Percentiles rank a stretch among this genome's conserved stretches.
These are phyloP conservation scores for Letharia lupina DNA, from an alignment of 495 filamentous ascomycete genomes.

Conservation along the genomic window DNA sequence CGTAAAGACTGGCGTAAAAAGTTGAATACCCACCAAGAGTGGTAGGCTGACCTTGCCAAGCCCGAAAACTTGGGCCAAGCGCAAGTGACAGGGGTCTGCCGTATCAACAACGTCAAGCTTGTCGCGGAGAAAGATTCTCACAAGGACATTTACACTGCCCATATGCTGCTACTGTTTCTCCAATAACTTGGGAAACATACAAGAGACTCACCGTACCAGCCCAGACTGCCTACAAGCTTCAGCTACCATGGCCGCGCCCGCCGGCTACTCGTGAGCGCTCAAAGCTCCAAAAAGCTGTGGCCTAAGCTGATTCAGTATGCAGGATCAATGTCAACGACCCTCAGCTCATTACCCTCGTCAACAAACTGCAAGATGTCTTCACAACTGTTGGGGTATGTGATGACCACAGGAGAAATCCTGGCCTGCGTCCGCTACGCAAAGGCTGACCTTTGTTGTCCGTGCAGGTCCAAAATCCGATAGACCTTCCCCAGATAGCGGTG, in stretches of 20 bases:
- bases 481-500: conserved; percentile 96
- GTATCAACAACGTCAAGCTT: conserved; percentile 3
- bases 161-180: neutral
- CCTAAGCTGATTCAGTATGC: conserved; percentile 22
- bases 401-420: neutral
- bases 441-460: conserved; percentile 16
- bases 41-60: neutral
- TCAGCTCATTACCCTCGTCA: conserved; percentile 83
- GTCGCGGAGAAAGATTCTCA: conserved; percentile 1
- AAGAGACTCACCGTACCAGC: too few relatives aligned
- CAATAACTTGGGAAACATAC: neutral
- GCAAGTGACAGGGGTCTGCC: conserved; percentile 1
- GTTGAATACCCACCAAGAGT: too few relatives aligned
- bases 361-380: conserved; percentile 99
- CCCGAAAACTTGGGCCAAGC: conserved; percentile 2
- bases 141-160: neutral
- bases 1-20: neutral
- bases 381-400: conserved; percentile 87
- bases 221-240: conserved; percentile 4
- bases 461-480: conserved; percentile 94
- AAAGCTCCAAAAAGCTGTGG: neutral
- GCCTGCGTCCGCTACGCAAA: neutral
- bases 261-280: conserved; percentile 24
- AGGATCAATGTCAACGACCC: conserved; percentile 79
- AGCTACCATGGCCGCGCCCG: conserved; percentile 25